Evolutionary conservation across 768 basidiomycete genomes (phyloP), one percentile per base, ranked within the genome.

Genomic region (Tylopilus intermedius): DNA sequence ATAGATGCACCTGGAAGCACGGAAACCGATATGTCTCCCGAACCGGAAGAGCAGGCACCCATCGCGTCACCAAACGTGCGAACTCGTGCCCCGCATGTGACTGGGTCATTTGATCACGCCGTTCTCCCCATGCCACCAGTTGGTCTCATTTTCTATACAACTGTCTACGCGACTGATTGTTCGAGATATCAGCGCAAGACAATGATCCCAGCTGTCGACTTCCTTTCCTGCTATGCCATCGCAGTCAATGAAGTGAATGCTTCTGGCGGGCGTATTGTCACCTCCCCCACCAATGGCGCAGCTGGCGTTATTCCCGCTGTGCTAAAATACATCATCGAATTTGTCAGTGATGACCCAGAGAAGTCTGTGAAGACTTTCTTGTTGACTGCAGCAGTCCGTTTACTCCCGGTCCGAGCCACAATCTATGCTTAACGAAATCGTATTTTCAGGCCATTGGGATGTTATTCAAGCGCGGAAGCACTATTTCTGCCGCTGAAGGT

Each of bases 181-280:
- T 27, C 39, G 14, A 49, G 39, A 37, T 47, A 38, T 5, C 54
- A 92, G 89, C 80, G 88, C 55, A 88, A 80, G 68, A 90, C 90
- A 8, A 84, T 86, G 60, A 93, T 96, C 47, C 93, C 93, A 0
- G 93, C 91, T 1, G 83, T 98, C 71, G 94, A 98, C 64, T 94
- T 94, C 64, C 73, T 98, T 54, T 89, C 88, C 1, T 91, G 90
- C 55, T 97, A 96, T 68, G 94, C 93, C 3, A 94, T 94, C 49
- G 90, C 91, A 15, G 92, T 94, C 11, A 95, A 95, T 62, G 94
- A 96, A 67, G 93, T 95, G 11, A 96, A 95, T 62, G 94, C 94
- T 4, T 79, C 82, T 29, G 94, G 94, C 0, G 94, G 94, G 0
- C 79, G 94, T 30, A 95, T 98, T 48, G 94, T 98, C 43, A 97